These are phyloP conservation scores for Herpetomonas samuelpessoai DNA, from an alignment of 208 protist genomes.

Conservation along the genomic window DNA sequence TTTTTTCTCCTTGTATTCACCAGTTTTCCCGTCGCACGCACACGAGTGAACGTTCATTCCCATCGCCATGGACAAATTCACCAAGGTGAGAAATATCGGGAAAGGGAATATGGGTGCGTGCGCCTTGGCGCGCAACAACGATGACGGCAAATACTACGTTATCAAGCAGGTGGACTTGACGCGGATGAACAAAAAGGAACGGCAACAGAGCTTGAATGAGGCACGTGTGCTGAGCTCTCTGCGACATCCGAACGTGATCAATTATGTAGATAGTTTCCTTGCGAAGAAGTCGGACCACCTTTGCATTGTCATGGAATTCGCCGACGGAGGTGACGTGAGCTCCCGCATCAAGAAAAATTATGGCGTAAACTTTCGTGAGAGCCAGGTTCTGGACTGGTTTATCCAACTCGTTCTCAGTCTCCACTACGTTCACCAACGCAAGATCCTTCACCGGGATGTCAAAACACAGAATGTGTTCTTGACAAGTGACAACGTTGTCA, in stretches of 20 bases:
- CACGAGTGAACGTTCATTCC: too few relatives aligned
- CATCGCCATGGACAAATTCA: slow-evolving; percentile 92
- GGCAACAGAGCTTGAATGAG: slow-evolving; percentile 91
- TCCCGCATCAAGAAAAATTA: slow-evolving; percentile 77
- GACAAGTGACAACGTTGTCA: slow-evolving; percentile 83
- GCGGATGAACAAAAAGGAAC: slow-evolving; percentile 85
- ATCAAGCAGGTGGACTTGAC: slow-evolving; percentile 93
- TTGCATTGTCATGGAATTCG: slow-evolving; percentile 94
- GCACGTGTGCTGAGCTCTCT: slow-evolving; percentile 83
- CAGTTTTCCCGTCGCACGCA: too few relatives aligned
- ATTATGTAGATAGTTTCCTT: slow-evolving; percentile 94
- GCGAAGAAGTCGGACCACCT: slow-evolving; percentile 81
- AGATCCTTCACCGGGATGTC: slow-evolving; percentile 93
- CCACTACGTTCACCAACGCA: slow-evolving; percentile 89
- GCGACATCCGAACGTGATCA: slow-evolving; percentile 94
- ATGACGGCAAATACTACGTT: slow-evolving; percentile 91
- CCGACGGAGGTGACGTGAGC: slow-evolving; percentile 86
- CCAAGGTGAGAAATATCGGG: slow-evolving; percentile 89
- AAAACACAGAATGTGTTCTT: slow-evolving; percentile 95
- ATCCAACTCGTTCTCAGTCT: slow-evolving; percentile 90
- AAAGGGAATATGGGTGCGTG: slow-evolving; percentile 95
- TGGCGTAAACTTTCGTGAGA: slow-evolving; percentile 75
- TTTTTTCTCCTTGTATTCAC: slow-evolving; percentile 7
- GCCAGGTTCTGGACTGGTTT: slow-evolving; percentile 87
- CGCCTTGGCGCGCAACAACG: slow-evolving; percentile 87